Percentiles rank a stretch among this genome's conserved stretches.
These are phyloP conservation scores for Pythium diclinum DNA, from an alignment of 352 stramenopile species.

Conservation along the genomic window DNA sequence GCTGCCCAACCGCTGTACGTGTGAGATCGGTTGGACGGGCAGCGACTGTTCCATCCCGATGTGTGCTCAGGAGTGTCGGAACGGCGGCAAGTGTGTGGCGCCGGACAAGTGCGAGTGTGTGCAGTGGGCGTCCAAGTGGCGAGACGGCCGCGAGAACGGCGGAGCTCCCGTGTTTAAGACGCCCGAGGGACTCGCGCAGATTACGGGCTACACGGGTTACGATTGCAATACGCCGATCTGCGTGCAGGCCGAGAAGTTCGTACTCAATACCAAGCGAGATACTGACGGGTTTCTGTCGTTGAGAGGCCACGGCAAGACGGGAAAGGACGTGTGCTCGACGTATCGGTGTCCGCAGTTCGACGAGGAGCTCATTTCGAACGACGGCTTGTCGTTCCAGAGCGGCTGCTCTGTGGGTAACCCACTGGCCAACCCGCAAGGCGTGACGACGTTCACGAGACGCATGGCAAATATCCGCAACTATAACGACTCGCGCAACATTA, in stretches of 20 bases:
- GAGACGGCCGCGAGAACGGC: conserved; percentile 87
- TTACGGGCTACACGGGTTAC: conserved; percentile 94
- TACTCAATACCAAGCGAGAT: conserved; percentile 79
- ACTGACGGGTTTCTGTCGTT: conserved; percentile 41
- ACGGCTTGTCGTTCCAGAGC: conserved; percentile 92
- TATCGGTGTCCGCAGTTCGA: conserved; percentile 83
- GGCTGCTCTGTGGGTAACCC: conserved; percentile 86
- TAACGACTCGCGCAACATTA: conserved; percentile 54
- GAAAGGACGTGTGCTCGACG: conserved; percentile 39
- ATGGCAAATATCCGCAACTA: conserved; percentile 54
- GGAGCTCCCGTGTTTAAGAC: conserved; percentile 91
- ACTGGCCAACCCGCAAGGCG: conserved; percentile 42
- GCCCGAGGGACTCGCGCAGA: conserved; percentile 85
- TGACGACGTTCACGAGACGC: conserved; percentile 33
- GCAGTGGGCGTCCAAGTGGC: conserved; percentile 88
- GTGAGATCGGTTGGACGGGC: conserved; percentile 89
- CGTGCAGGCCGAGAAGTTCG: conserved; percentile 88
- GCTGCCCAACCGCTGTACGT: conserved; percentile 89
- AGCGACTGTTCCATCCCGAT: conserved; percentile 84
- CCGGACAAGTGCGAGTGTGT: conserved; percentile 88
- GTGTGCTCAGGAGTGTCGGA: conserved; percentile 91
- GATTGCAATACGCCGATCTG: conserved; percentile 97
- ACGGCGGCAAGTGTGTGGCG: conserved; percentile 66
- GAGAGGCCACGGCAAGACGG: conserved; percentile 53
- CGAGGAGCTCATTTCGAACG: conserved; percentile 88